These are phyloP conservation scores for Gossypium aridum DNA, from an alignment of 441 rosid species.

Conservation along the genomic window DNA sequence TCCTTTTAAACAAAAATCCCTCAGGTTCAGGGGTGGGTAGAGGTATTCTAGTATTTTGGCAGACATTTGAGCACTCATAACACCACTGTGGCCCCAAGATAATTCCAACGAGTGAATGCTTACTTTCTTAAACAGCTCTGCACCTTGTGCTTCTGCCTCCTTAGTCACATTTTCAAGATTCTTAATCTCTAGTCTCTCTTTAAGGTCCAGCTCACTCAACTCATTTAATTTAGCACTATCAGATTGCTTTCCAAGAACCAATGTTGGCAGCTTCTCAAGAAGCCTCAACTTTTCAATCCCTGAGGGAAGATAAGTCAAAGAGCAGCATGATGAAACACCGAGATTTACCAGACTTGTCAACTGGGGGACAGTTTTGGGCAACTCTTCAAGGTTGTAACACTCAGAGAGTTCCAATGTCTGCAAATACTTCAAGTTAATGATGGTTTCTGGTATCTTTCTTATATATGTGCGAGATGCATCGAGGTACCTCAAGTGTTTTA, in stretches of 20 bases:
- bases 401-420: slow-evolving; percentile 12
- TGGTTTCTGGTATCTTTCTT: slow-evolving; percentile 12
- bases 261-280: slow-evolving; percentile 19
- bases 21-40: slow-evolving; percentile 18
- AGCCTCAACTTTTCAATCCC: neutral
- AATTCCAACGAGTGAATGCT: slow-evolving; percentile 4
- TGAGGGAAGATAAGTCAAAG: neutral
- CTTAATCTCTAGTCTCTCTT: slow-evolving; percentile 14
- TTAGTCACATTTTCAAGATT: slow-evolving; percentile 8
- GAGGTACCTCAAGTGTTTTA: slow-evolving; percentile 15
- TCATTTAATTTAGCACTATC: slow-evolving; percentile 15
- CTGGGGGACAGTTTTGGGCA: slow-evolving; percentile 13
- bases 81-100: neutral
- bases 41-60: slow-evolving; percentile 22
- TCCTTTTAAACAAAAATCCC: neutral
- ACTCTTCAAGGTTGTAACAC: slow-evolving; percentile 10
- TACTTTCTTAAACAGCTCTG: neutral
- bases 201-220: slow-evolving; percentile 1
- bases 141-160: neutral
- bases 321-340: slow-evolving; percentile 14
- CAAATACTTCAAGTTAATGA: slow-evolving; percentile 20
- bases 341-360: slow-evolving; percentile 16
- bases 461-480: slow-evolving; percentile 17
- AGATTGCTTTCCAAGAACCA: slow-evolving; percentile 6
- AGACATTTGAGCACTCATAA: neutral